These are phyloP conservation scores for Stemphylium lycopersici DNA, from an alignment of 2,329 filamentous ascomycete genomes.

Conservation along the genomic window DNA sequence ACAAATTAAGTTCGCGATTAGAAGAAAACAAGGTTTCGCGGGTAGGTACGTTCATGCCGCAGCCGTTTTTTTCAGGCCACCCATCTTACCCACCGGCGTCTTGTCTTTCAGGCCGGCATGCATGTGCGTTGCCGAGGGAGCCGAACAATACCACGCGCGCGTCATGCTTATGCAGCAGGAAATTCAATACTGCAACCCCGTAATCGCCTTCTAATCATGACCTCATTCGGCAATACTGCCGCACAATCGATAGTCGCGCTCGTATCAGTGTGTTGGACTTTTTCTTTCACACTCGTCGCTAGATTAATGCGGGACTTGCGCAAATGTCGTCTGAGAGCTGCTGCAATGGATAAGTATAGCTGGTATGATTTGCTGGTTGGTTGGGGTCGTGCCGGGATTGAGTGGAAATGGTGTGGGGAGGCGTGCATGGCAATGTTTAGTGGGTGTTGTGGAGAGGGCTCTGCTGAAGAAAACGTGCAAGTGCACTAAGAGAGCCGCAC, in stretches of 20 bases:
- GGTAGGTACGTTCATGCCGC: no score
- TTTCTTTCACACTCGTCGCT: not conserved
- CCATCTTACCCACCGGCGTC: not conserved
- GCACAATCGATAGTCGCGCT: slow-evolving; percentile 13
- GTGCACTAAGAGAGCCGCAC: no score
- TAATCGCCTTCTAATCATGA: slow-evolving; percentile 1
- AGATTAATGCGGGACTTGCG: not conserved
- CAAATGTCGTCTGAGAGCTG: not conserved
- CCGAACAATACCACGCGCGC: not conserved
- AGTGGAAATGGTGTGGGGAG: no score
- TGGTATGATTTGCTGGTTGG: not conserved
- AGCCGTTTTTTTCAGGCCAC: not conserved
- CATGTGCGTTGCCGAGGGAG: not conserved
- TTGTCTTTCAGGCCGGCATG: not conserved
- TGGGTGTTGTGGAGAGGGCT: no score
- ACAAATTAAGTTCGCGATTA: no score
- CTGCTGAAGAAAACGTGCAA: no score
- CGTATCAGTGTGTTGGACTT: slow-evolving; percentile 4
- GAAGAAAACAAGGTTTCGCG: no score
- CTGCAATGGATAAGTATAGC: not conserved
- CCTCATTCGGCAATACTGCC: slow-evolving; percentile 5
- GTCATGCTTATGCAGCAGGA: slow-evolving; percentile 4
- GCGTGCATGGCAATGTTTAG: no score
- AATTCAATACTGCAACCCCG: slow-evolving; percentile 4
- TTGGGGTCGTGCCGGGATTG: not conserved